A percentile compares a stretch with the other conserved stretches of the same genome.
These are phyloP conservation scores for Sungouiella thailandica DNA, from an alignment of 805 yeast species.

Conservation along the genomic window DNA sequence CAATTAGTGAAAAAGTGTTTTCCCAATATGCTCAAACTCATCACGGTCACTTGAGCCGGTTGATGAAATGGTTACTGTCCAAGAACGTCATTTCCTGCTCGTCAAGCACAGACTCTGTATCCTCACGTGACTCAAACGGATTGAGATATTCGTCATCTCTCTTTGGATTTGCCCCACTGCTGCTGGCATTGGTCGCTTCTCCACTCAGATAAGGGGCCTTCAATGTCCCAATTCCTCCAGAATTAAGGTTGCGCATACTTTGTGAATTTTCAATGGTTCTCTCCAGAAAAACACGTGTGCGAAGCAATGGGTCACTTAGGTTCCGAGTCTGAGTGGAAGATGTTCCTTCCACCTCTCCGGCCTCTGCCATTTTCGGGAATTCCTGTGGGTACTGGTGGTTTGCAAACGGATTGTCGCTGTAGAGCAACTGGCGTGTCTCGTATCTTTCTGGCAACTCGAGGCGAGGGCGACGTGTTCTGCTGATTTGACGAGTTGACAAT, in stretches of 20 bases:
- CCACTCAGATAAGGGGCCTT: too few relatives aligned
- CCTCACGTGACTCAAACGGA: neutral
- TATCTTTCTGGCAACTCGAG: conserved; percentile 12
- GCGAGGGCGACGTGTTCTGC: neutral
- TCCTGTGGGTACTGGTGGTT: conserved; percentile 13
- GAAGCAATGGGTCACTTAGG: neutral
- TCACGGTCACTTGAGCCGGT: conserved; percentile 1
- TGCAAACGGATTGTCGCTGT: conserved; percentile 13
- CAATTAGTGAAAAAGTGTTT: too few relatives aligned
- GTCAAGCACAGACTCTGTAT: conserved; percentile 8
- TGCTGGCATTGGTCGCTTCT: neutral
- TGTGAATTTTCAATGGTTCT: too few relatives aligned
- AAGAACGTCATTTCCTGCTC: conserved; percentile 11
- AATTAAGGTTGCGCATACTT: too few relatives aligned
- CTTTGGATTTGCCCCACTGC: neutral
- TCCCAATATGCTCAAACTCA: neutral
- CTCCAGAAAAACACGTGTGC: conserved; percentile 2
- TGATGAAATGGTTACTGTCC: conserved; percentile 10
- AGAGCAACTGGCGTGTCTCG: conserved; percentile 20
- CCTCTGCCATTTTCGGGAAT: conserved; percentile 9
- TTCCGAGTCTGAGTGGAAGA: neutral
- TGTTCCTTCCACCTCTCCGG: neutral
- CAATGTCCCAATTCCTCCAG: too few relatives aligned
- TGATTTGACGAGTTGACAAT: conserved; percentile 23
- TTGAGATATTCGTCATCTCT: neutral